Conservation (phyloP, 257 asterid species). For the Petunia secreta region DNA sequence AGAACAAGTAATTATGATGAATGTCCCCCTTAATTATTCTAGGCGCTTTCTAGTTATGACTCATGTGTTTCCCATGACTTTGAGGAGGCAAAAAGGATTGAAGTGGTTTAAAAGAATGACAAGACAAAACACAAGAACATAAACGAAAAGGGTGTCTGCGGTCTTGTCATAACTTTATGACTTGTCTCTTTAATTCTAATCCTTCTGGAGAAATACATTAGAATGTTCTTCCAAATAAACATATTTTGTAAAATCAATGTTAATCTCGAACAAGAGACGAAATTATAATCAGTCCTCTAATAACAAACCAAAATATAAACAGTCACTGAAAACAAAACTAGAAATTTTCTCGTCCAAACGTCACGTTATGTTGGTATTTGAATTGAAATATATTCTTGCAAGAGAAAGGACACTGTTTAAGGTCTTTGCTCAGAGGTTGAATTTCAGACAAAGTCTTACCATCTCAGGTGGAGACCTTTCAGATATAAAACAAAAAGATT, state of each 20-base stretch:
- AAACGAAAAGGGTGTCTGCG: background rate
- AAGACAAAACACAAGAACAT: constrained; percentile 29
- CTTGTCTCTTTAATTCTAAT: background rate
- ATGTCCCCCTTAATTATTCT: background rate
- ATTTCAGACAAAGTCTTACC: constrained; percentile 14
- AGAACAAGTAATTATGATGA: background rate
- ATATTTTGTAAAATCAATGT: background rate
- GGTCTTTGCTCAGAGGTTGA: background rate
- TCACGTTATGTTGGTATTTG: background rate
- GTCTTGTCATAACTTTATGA: constrained; percentile 25
- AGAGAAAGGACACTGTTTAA: constrained; percentile 24
- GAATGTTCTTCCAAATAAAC: no score
- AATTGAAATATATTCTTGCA: no score
- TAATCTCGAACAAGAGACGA: background rate
- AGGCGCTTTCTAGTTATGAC: background rate
- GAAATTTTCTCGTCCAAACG: constrained; percentile 11
- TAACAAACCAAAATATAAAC: background rate
- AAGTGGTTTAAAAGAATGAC: constrained; percentile 37
- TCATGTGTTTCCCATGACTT: constrained; percentile 15
- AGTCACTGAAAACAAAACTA: background rate
- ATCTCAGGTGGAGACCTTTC: background rate
- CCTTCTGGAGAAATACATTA: background rate
- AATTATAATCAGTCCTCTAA: background rate
- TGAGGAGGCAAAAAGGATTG: constrained; percentile 35
- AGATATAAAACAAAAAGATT: background rate